Percentiles rank a stretch among this genome's conserved stretches.
These are phyloP conservation scores for Termitomyces sp. DNA, from an alignment of 768 basidiomycete species.

Conservation along the genomic window DNA sequence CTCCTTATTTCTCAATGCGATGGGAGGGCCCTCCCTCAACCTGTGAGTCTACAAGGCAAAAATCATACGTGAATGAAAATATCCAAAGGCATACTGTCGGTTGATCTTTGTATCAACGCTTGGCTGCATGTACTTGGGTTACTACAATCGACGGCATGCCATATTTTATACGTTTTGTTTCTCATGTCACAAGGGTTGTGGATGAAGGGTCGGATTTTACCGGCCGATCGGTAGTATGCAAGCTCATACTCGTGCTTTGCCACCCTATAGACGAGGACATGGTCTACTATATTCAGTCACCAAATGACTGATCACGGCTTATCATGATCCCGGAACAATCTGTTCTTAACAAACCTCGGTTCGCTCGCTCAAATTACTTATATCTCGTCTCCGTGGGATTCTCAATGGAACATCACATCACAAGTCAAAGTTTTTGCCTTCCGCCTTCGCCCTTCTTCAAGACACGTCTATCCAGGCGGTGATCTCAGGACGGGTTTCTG, in stretches of 20 bases:
- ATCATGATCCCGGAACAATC: constrained; percentile 16
- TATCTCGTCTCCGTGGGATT: constrained; percentile 9
- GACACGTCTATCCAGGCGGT: background rate
- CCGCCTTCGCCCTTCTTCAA: background rate
- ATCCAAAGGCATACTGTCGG: background rate
- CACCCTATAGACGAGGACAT: constrained; percentile 2
- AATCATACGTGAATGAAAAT: background rate
- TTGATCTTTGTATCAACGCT: background rate
- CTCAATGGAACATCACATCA: constrained; percentile 5
- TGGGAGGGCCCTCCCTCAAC: background rate
- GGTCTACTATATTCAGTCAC: constrained; percentile 12
- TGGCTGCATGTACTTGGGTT: background rate
- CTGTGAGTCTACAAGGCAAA: background rate
- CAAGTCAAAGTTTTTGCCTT: constrained; percentile 1
- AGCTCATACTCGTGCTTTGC: background rate
- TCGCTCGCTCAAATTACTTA: constrained; percentile 11
- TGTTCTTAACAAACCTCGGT: constrained; percentile 13
- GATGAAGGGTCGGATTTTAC: constrained; percentile 1
- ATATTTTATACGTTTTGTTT: background rate
- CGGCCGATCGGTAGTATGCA: background rate
- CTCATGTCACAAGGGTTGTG: background rate
- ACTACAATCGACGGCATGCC: background rate
- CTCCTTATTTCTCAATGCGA: background rate
- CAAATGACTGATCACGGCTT: constrained; percentile 1
- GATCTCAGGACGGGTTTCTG: background rate